These are phyloP conservation scores for Paxillus rubicundulus DNA, from an alignment of 768 basidiomycete species.

Conservation along the genomic window DNA sequence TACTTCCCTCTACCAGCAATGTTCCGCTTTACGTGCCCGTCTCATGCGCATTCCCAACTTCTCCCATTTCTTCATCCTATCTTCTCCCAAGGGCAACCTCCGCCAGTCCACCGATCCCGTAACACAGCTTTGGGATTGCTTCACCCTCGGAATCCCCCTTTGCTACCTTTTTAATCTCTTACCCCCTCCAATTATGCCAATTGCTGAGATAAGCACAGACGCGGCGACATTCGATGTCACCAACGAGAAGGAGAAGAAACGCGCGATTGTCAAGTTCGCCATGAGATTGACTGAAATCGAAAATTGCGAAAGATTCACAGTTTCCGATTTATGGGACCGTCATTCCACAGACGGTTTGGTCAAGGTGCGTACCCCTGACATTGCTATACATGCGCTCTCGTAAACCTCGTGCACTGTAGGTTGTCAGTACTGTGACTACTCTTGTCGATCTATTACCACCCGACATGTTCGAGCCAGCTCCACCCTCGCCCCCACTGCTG, in stretches of 20 bases:
- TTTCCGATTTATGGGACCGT: conserved; percentile 87
- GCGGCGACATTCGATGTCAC: conserved; percentile 60
- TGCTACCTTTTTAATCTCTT: conserved; percentile 97
- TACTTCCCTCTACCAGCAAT: conserved; percentile 91
- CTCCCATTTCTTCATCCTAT: conserved; percentile 62
- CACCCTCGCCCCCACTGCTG: conserved; percentile 55
- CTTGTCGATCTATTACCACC: conserved; percentile 75
- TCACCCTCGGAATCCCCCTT: conserved; percentile 89
- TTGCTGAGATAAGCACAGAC: conserved; percentile 61
- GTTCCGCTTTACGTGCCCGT: conserved; percentile 70
- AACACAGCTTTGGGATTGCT: conserved; percentile 90
- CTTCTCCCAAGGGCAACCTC: conserved; percentile 51
- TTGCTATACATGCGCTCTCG: background rate
- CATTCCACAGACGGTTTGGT: conserved; percentile 93
- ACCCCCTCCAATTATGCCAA: conserved; percentile 43
- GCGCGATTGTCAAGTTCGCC: conserved; percentile 85
- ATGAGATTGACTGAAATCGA: conserved; percentile 78
- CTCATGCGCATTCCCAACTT: conserved; percentile 80
- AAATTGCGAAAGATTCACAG: conserved; percentile 80
- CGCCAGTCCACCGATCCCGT: conserved; percentile 89
- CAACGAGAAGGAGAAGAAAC: conserved; percentile 85
- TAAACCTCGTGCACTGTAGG: conserved; percentile 43
- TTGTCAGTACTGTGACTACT: conserved; percentile 83
- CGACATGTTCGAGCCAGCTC: conserved; percentile 62
- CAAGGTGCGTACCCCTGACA: conserved; percentile 57